Percentiles rank a stretch among this genome's conserved stretches.
These are phyloP conservation scores for Ulota crispa DNA, from an alignment of 225 moss, liverwort and hornwort genomes.

Conservation along the genomic window DNA sequence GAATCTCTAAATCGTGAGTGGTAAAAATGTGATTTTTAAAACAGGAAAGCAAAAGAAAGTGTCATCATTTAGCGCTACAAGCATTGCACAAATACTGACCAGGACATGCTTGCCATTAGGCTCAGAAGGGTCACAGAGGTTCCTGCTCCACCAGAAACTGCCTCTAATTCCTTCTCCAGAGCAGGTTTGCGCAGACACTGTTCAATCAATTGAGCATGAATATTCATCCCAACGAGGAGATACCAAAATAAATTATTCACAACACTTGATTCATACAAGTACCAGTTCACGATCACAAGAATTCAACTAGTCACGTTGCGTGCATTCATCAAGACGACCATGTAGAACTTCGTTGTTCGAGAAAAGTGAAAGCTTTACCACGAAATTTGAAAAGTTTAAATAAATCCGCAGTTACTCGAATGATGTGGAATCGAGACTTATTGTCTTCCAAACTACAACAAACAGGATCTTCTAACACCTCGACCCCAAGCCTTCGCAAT, in stretches of 20 bases:
- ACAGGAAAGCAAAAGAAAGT: slow-evolving; percentile 4
- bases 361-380: background rate
- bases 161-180: slow-evolving; percentile 87
- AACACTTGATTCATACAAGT: background rate
- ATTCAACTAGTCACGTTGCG: background rate
- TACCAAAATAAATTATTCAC: background rate
- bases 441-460: background rate
- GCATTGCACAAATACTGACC: slow-evolving; percentile 53
- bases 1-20: slow-evolving; percentile 18
- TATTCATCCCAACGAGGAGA: slow-evolving; percentile 10
- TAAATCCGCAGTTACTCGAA: background rate
- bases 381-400: background rate
- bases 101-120: slow-evolving; percentile 76
- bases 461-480: background rate
- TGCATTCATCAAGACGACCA: slow-evolving; percentile 15
- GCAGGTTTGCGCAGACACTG: slow-evolving; percentile 80
- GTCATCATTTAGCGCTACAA: background rate
- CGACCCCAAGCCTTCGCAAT: background rate
- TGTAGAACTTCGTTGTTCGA: background rate
- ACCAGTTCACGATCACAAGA: slow-evolving; percentile 5
- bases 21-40: background rate
- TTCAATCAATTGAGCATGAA: slow-evolving; percentile 14
- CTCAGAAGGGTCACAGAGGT: slow-evolving; percentile 80
- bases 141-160: slow-evolving; percentile 68
- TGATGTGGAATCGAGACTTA: background rate